Evolutionary conservation across 2,329 filamentous ascomycete genomes (phyloP).

Genomic region (Cladosporium sp.): DNA sequence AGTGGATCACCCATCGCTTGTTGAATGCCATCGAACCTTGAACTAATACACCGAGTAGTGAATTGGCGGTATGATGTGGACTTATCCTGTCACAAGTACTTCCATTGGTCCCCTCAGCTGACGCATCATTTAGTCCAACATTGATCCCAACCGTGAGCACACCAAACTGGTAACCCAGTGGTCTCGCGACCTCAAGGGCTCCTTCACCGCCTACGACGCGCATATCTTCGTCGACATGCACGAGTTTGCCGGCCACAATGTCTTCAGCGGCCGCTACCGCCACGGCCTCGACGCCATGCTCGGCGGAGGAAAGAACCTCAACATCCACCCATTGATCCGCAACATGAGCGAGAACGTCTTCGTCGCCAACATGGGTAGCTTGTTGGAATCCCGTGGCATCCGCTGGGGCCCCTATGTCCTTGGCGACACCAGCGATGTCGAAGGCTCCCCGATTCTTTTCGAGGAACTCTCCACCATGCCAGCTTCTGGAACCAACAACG

Average conservation of each 20-base stretch:
- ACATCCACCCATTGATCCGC: constrained; percentile 32
- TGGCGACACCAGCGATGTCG: constrained; percentile 19
- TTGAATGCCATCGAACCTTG: not conserved
- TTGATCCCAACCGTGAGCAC: constrained; percentile 19
- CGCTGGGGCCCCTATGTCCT: constrained; percentile 34
- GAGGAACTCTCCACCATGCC: constrained; percentile 24
- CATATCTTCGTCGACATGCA: constrained; percentile 36
- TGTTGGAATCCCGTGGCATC: constrained; percentile 25
- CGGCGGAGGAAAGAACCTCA: constrained; percentile 34
- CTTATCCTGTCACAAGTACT: too few species aligned
- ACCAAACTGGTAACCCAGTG: constrained; percentile 30
- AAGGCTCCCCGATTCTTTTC: constrained; percentile 23
- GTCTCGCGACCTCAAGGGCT: constrained; percentile 29
- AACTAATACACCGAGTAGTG: too few species aligned
- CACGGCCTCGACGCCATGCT: constrained; percentile 34
- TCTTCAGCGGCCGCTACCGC: constrained; percentile 28
- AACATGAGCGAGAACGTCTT: constrained; percentile 32
- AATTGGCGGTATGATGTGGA: constrained; percentile 10
- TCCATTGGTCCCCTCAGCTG: too few species aligned
- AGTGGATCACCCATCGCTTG: not conserved
- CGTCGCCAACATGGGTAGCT: constrained; percentile 29
- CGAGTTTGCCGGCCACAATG: constrained; percentile 29
- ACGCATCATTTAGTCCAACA: constrained; percentile 14
- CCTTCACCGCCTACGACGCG: constrained; percentile 29
- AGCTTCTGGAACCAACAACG: constrained; percentile 17